Evolutionary conservation across 306 rosid genomes (phyloP).

Genomic region (Cicer pinnatifidum): DNA sequence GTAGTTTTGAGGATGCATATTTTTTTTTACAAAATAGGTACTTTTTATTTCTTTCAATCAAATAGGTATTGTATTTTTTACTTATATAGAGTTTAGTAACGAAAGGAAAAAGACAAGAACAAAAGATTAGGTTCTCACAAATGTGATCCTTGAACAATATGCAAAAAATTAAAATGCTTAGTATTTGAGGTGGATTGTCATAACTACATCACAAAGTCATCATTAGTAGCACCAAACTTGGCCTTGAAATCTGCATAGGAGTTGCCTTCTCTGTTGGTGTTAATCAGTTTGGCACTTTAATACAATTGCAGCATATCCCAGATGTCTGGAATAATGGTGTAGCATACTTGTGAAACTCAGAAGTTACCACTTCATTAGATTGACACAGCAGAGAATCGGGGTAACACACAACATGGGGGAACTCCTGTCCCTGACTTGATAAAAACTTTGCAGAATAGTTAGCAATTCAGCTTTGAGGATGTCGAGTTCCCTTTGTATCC

Average conservation of each 20-base stretch:
- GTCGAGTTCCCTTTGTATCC: neutral
- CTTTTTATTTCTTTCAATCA: neutral
- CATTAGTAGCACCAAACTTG: neutral
- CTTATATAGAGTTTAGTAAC: neutral
- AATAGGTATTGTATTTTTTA: neutral
- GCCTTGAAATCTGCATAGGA: neutral
- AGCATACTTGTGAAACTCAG: neutral
- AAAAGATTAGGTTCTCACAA: neutral
- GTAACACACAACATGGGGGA: neutral
- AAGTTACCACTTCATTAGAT: neutral
- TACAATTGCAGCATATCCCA: neutral
- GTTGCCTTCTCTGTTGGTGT: neutral
- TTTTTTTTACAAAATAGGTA: too few species aligned
- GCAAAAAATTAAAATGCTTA: neutral
- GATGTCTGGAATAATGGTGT: neutral
- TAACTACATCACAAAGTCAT: neutral
- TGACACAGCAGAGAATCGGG: neutral
- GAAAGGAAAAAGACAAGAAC: neutral
- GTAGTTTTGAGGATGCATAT: too few species aligned
- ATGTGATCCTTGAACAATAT: neutral
- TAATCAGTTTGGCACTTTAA: neutral
- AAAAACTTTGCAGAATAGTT: neutral
- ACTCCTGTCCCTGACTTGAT: neutral
- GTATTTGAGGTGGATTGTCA: neutral
- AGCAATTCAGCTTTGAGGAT: neutral